Conservation (phyloP, 2,329 filamentous ascomycete genomes). For the Sporothrix brunneoviolacea region DNA sequence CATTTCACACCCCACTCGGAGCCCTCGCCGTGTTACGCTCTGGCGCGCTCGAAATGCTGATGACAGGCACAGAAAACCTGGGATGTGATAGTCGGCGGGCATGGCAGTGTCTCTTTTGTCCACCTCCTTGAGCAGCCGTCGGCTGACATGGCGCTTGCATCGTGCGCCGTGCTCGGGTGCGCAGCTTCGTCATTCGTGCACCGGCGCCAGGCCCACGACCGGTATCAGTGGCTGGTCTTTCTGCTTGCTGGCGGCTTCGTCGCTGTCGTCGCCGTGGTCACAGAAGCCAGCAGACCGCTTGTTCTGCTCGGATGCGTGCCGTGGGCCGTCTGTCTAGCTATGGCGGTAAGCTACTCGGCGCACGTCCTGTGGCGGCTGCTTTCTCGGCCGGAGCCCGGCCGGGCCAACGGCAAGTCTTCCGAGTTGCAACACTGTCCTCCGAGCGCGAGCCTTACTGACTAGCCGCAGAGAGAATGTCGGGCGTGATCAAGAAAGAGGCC, state of each 20-base stretch:
- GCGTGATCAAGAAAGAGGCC: too few species aligned
- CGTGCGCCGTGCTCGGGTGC: constrained; percentile 30
- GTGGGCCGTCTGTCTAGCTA: constrained; percentile 30
- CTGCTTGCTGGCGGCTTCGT: constrained; percentile 21
- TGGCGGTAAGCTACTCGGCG: constrained; percentile 23
- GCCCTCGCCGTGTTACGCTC: too few species aligned
- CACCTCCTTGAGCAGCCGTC: constrained; percentile 25
- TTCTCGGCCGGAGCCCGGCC: too few species aligned
- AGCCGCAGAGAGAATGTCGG: background rate
- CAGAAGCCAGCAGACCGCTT: constrained; percentile 23
- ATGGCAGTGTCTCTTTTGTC: background rate
- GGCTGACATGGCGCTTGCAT: constrained; percentile 27
- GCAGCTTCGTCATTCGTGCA: constrained; percentile 31
- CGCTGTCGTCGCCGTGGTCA: constrained; percentile 21
- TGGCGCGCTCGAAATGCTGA: too few species aligned
- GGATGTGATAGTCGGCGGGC: background rate
- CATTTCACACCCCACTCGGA: too few species aligned
- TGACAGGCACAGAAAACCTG: too few species aligned
- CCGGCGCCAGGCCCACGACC: constrained; percentile 26
- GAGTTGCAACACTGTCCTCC: background rate
- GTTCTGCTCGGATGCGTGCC: constrained; percentile 30
- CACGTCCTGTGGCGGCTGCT: background rate
- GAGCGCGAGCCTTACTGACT: background rate
- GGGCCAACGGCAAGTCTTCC: background rate
- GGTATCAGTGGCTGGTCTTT: constrained; percentile 27